Percentiles rank a stretch among this genome's conserved stretches.
Evolutionary conservation across 176 grass and related monocot species (phyloP).

Genomic region (barley (Hordeum vulgare)): DNA sequence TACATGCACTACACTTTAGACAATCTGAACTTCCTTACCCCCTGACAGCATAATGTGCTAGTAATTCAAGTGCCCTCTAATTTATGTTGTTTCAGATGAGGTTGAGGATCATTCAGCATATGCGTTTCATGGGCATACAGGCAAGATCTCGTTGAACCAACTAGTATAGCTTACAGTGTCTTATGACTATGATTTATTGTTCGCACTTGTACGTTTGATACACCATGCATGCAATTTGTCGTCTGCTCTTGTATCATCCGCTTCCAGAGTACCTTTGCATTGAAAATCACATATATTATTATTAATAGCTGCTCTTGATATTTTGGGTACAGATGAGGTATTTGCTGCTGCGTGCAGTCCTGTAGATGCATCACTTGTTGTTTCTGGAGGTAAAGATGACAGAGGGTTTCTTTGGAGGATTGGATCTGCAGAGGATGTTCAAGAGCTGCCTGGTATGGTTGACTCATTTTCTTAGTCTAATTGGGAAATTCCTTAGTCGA

Average conservation of each 20-base stretch:
- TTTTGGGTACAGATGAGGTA: constrained; percentile 56
- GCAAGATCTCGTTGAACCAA: constrained; percentile 8
- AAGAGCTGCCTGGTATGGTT: constrained; percentile 55
- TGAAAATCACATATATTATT: neutral
- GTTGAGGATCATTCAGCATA: constrained; percentile 31
- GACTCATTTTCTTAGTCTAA: neutral
- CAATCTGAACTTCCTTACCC: neutral
- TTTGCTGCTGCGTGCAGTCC: constrained; percentile 70
- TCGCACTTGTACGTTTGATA: neutral
- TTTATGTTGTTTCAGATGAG: constrained; percentile 17
- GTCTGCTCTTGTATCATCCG: too few species aligned
- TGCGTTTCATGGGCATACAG: constrained; percentile 40
- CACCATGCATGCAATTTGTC: too few species aligned
- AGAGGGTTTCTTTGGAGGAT: constrained; percentile 88
- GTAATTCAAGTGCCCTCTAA: neutral
- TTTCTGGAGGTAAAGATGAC: constrained; percentile 81
- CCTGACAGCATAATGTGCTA: neutral
- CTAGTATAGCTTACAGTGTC: neutral
- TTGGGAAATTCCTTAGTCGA: neutral
- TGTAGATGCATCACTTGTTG: constrained; percentile 59
- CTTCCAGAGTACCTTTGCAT: neutral
- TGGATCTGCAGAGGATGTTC: constrained; percentile 37
- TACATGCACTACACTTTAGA: neutral
- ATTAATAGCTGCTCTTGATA: constrained; percentile 12
- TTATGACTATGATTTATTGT: neutral